phyloP scores from a whole-genome alignment of 2,329 filamentous ascomycete genomes.

The Verticillium nonalfalfae region DNA sequence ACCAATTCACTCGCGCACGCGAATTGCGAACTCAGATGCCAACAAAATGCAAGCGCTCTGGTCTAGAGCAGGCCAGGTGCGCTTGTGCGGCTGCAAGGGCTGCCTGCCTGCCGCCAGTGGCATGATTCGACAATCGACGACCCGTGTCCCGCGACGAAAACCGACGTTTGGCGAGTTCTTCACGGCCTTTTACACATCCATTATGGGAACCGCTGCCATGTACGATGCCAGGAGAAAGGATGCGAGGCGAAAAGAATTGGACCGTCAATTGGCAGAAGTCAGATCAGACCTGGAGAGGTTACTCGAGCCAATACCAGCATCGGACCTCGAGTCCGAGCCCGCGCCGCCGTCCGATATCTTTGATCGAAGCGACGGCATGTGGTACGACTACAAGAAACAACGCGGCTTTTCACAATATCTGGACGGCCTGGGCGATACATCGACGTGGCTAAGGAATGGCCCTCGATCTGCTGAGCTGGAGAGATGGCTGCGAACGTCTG shows the following conservation, averaged over 20 bases:
- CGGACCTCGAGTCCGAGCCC: slow-evolving; percentile 6
- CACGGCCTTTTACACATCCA: slow-evolving; percentile 62
- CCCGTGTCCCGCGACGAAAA: slow-evolving; percentile 41
- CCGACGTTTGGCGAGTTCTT: slow-evolving; percentile 47
- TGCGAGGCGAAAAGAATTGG: slow-evolving; percentile 51
- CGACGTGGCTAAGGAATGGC: neutral
- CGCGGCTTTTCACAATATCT: slow-evolving; percentile 5
- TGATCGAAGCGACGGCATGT: slow-evolving; percentile 7
- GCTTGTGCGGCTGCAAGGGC: slow-evolving; percentile 56
- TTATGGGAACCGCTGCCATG: slow-evolving; percentile 59
- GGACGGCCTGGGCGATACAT: slow-evolving; percentile 1
- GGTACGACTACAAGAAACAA: slow-evolving; percentile 1
- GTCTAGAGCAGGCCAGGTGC: slow-evolving; percentile 59
- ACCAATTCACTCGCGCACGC: slow-evolving; percentile 5
- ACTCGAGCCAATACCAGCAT: slow-evolving; percentile 22
- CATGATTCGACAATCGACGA: slow-evolving; percentile 43
- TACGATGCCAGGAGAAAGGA: slow-evolving; percentile 56
- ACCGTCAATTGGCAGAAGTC: slow-evolving; percentile 51
- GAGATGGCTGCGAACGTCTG: slow-evolving; percentile 1
- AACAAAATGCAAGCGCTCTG: slow-evolving; percentile 60
- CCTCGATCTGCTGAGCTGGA: slow-evolving; percentile 1
- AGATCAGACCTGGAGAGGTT: slow-evolving; percentile 37
- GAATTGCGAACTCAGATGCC: slow-evolving; percentile 21
- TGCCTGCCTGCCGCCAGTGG: slow-evolving; percentile 46
- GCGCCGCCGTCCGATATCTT: slow-evolving; percentile 16